phyloP scores from a whole-genome alignment of 202 grass and related monocot species.

The Elaeis oleifera region DNA sequence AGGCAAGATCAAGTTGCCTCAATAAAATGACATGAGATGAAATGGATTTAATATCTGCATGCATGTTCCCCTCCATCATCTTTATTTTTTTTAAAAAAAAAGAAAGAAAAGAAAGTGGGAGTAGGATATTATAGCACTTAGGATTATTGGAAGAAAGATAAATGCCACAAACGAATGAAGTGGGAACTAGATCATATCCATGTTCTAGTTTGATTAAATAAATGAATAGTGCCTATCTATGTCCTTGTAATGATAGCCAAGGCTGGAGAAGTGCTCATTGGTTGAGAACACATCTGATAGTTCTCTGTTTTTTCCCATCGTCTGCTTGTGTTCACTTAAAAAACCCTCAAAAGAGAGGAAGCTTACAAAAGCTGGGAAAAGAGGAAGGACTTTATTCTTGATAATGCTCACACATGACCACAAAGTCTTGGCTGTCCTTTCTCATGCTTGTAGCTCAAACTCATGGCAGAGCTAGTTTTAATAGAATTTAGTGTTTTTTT shows the following conservation, averaged over 20 bases:
- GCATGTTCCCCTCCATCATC: background rate
- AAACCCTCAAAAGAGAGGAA: background rate
- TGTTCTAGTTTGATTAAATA: background rate
- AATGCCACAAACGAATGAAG: background rate
- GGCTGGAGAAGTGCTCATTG: background rate
- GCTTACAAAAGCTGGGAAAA: slow-evolving; percentile 41
- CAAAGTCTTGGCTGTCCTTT: slow-evolving; percentile 3
- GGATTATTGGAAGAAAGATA: too few relatives aligned
- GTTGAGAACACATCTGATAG: slow-evolving; percentile 4
- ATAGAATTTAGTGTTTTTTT: background rate
- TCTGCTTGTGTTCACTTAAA: background rate
- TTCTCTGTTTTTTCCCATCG: background rate
- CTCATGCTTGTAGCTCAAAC: background rate
- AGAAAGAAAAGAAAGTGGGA: too few relatives aligned
- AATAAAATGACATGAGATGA: background rate
- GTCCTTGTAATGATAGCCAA: background rate
- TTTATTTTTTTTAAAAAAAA: too few relatives aligned
- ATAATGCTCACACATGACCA: slow-evolving; percentile 38
- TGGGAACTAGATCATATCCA: background rate
- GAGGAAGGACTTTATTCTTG: slow-evolving; percentile 46
- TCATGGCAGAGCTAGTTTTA: background rate
- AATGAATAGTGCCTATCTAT: background rate
- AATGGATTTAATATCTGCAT: background rate
- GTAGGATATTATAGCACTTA: too few relatives aligned
- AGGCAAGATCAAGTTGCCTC: background rate